Conservation (phyloP, 129 eudicot species). For the Glebionis coronaria region DNA sequence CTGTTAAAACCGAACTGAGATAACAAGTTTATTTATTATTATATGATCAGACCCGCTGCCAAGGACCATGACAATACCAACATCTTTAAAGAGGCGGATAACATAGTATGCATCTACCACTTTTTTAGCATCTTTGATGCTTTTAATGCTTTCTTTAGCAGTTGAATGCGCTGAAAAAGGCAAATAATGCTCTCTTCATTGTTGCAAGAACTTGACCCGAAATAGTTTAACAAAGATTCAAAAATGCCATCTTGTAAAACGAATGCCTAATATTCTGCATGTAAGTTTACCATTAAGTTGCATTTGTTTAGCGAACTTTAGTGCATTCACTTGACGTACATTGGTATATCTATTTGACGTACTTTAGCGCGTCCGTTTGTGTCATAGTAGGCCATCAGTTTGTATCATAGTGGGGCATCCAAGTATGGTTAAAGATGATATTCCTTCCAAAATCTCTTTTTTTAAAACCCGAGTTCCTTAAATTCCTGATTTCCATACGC, state of each 20-base stretch:
- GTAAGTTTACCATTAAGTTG: too few relatives aligned
- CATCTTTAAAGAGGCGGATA: constrained; percentile 61
- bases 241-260: constrained; percentile 89
- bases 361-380: too few relatives aligned
- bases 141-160: constrained; percentile 84
- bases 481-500: too few relatives aligned
- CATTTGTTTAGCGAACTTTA: too few relatives aligned
- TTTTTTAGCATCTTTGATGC: constrained; percentile 70
- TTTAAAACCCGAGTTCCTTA: too few relatives aligned
- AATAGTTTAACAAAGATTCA: constrained; percentile 84
- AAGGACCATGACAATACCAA: constrained; percentile 89
- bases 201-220: constrained; percentile 96
- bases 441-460: too few relatives aligned
- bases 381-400: too few relatives aligned
- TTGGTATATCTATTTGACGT: too few relatives aligned
- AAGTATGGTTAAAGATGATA: too few relatives aligned
- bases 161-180: constrained; percentile 68
- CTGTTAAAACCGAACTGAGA: neutral
- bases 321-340: too few relatives aligned
- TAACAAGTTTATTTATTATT: neutral
- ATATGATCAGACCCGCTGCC: constrained; percentile 97
- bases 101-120: constrained; percentile 87
- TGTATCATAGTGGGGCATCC: too few relatives aligned
- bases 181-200: constrained; percentile 95
- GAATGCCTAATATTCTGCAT: too few relatives aligned